Base-by-base conservation (phyloP, 1,284 basidiomycete species). In the Neolentinus lepideus region DNA sequence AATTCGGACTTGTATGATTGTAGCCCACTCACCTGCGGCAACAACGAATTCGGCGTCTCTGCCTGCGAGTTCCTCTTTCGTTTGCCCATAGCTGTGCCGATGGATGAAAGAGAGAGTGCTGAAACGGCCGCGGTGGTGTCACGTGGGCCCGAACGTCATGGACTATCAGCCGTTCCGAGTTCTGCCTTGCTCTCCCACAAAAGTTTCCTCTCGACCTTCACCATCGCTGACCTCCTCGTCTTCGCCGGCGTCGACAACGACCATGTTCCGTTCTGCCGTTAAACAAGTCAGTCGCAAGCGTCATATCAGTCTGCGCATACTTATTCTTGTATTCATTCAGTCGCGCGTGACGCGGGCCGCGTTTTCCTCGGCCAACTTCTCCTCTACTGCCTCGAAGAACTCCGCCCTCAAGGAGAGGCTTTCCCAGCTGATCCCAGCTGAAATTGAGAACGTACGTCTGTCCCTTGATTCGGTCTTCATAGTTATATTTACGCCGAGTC, bases 401-500 rank as follows among this genome's bases (percentile, higher is more conserved):
- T 78, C 82, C 61, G 85, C 91, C 47, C 82, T 96, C 71, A 94
- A 94, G 77, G 92, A 96, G 75, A 83, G 92, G 58, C 79, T 97
- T 60, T 82, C 89, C 52, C 90, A 95, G 75, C 84, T 97, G 71
- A 95, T 97, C 66, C 94, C 94, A 59, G 77, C 79, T 61, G 90
- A 94, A 70, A 80, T 91, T 63, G 92, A 95, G 75, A 88, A 91
- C 69, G 91, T 91, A 56, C 57, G 76, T 63, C 16, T 22, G 31
- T 26, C 38, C 52, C 43, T 56, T 27, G 35, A 19, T 51, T 55
- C 43, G 51, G 36, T 55, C 35, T 22, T 14, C 19, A 53, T 6
- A 12, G 29, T 26, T 56, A 60, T 62, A 60, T 63, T 60, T 59
- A 60, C 56, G 38, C 45, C 24, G 27, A 21, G 27, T 55, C 38